Evolutionary conservation across 2,329 filamentous ascomycete species (phyloP), one percentile per base, ranked within the genome.

Genomic region (Leptographium flavum): DNA sequence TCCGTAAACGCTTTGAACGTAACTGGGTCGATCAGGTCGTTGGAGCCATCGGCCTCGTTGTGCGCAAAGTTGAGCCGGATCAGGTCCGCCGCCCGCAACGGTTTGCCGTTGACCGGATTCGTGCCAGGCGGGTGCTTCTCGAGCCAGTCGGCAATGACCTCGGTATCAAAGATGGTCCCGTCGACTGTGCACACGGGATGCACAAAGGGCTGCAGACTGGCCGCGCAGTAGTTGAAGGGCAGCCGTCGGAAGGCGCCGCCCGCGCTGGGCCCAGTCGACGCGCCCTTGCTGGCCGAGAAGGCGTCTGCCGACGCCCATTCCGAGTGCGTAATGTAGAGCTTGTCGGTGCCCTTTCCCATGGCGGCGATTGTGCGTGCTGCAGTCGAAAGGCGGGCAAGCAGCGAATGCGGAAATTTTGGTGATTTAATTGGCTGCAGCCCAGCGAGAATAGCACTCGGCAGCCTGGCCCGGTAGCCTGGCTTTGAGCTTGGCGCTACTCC

Each of bases 1-100:
- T 98, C 87, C 39, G 92, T 98, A 57, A 98, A 87, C 36, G 94
- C 84, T 63, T 98, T 98, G 71, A 85, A 96, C 0, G 88, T 95
- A 39, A 98, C 90, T 0, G 92, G 93, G 57, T 98, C 92, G 51
- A 96, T 86, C 56, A 92, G 84, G 55, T 96, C 92, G 44, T 78
- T 83, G 49, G 73, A 70, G 15, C 68, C 72, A 50, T 77, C 73
- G 49, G 88, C 83, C 44, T 88, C 84, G 61, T 96, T 98, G 60
- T 90, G 88, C 49, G 85, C 75, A 62, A 96, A 94, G 59, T 88
- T 82, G 52, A 98, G 76, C 57, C 87, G 87, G 58, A 96, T 87
- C 42, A 98, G 70, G 54, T 96, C 90, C 46, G 81, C 77, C 54
- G 79, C 79, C 52, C 83, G 81, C 40, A 98, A 68, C 0, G 85